These are phyloP conservation scores for Hanseniaspora lachancei DNA, from an alignment of 805 yeast genomes.

Conservation along the genomic window DNA sequence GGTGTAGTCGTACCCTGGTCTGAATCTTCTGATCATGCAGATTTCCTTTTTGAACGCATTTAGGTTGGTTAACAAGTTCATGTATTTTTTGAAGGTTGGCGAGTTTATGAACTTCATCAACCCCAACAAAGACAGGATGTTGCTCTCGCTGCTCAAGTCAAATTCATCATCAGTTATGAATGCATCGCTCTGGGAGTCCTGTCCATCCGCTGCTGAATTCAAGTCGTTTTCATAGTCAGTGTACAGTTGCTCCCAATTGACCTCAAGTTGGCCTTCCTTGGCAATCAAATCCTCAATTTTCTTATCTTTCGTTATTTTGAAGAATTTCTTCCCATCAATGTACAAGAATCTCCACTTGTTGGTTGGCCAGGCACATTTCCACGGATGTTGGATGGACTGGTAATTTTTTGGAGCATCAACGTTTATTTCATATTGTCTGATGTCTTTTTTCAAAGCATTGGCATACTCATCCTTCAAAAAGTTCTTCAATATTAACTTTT, in stretches of 20 bases:
- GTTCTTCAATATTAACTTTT: constrained; percentile 36
- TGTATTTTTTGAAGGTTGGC: constrained; percentile 54
- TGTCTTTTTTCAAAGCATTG: constrained; percentile 30
- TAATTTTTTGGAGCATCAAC: constrained; percentile 44
- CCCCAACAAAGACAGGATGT: constrained; percentile 31
- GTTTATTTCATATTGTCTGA: constrained; percentile 50
- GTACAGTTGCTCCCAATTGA: constrained; percentile 14
- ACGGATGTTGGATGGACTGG: constrained; percentile 49
- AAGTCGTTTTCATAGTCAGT: constrained; percentile 22
- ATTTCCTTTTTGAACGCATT: constrained; percentile 47
- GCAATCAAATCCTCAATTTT: constrained; percentile 20
- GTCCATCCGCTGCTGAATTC: constrained; percentile 29
- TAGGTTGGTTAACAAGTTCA: constrained; percentile 48
- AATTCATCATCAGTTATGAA: constrained; percentile 31
- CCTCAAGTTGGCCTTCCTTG: neutral
- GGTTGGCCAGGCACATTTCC: constrained; percentile 89
- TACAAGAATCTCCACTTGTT: constrained; percentile 82
- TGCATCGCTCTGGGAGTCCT: neutral
- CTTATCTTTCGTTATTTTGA: constrained; percentile 22
- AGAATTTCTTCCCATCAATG: constrained; percentile 48
- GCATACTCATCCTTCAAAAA: constrained; percentile 51
- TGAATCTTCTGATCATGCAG: constrained; percentile 65
- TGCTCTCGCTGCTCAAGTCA: constrained; percentile 22
- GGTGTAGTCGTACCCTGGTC: constrained; percentile 91
- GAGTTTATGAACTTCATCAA: constrained; percentile 49